Conservation (phyloP, 805 yeast genomes). For the Wickerhamomyces alni region DNA sequence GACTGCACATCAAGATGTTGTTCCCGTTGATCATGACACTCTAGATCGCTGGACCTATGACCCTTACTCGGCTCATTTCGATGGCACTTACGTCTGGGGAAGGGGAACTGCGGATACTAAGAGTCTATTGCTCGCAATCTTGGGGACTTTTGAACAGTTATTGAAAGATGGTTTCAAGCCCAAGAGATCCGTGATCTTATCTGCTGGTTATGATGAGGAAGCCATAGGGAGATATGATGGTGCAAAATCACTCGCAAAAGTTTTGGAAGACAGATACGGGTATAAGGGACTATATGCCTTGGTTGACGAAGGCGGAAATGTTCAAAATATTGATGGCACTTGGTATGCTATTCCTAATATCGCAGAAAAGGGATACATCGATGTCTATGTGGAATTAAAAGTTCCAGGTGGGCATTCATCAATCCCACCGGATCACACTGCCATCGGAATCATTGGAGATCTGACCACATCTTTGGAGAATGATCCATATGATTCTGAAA, state of each 20-base stretch:
- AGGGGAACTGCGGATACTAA: conserved; percentile 76
- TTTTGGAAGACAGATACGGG: conserved; percentile 50
- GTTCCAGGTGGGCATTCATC: conserved; percentile 79
- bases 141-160: conserved; percentile 56
- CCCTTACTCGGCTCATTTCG: conserved; percentile 64
- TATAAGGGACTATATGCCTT: conserved; percentile 50
- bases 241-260: conserved; percentile 30
- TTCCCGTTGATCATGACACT: conserved; percentile 63
- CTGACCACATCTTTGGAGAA: conserved; percentile 50
- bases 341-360: conserved; percentile 47
- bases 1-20: conserved; percentile 81
- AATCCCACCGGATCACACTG: conserved; percentile 71
- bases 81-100: conserved; percentile 61
- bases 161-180: conserved; percentile 45
- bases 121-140: conserved; percentile 52
- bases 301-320: conserved; percentile 57
- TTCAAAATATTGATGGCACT: conserved; percentile 26
- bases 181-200: conserved; percentile 50
- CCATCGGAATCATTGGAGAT: conserved; percentile 68
- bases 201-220: conserved; percentile 79
- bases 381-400: conserved; percentile 39
- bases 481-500: conserved; percentile 37
- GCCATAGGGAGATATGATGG: conserved; percentile 63
- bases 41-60: conserved; percentile 55
- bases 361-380: conserved; percentile 61